Evolutionary conservation across 306 rosid species (phyloP).

Genomic region (Acacia crassicarpa): DNA sequence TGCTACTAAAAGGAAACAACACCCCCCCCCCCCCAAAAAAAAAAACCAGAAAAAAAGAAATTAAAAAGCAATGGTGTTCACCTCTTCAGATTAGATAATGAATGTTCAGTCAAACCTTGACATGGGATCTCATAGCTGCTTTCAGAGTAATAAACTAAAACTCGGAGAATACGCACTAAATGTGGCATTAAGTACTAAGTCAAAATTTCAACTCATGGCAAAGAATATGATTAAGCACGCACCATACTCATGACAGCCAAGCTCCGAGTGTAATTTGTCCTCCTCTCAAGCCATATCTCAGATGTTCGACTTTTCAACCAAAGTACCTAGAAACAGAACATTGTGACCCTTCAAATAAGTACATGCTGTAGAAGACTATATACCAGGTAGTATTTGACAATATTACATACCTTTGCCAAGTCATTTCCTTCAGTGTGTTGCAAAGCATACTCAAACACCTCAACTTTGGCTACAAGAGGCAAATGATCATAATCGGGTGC

Average conservation of each 20-base stretch:
- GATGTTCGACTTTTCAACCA: slow-evolving; percentile 99
- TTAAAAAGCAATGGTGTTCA: background rate
- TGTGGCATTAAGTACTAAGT: slow-evolving; percentile 15
- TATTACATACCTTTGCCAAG: slow-evolving; percentile 64
- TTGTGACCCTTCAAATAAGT: slow-evolving; percentile 31
- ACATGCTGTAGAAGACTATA: slow-evolving; percentile 19
- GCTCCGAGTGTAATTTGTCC: slow-evolving; percentile 96
- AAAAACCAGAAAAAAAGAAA: too few relatives aligned
- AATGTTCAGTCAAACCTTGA: background rate
- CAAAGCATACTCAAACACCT: slow-evolving; percentile 93
- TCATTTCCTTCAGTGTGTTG: slow-evolving; percentile 94
- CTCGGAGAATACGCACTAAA: background rate
- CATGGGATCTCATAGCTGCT: slow-evolving; percentile 5
- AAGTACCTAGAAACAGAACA: slow-evolving; percentile 62
- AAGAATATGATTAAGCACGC: slow-evolving; percentile 30
- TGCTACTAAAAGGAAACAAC: background rate
- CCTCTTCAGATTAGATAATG: background rate
- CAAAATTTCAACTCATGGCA: background rate
- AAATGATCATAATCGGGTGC: slow-evolving; percentile 96
- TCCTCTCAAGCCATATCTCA: slow-evolving; percentile 97
- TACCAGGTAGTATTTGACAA: slow-evolving; percentile 13
- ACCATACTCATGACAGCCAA: slow-evolving; percentile 99
- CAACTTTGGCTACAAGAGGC: slow-evolving; percentile 97
- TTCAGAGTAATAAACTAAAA: slow-evolving; percentile 11
- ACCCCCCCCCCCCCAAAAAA: background rate